Evolutionary conservation across 2,329 filamentous ascomycete species (phyloP), one percentile per base, ranked within the genome.

Genomic region (Lasiodiplodia gonubiensis): DNA sequence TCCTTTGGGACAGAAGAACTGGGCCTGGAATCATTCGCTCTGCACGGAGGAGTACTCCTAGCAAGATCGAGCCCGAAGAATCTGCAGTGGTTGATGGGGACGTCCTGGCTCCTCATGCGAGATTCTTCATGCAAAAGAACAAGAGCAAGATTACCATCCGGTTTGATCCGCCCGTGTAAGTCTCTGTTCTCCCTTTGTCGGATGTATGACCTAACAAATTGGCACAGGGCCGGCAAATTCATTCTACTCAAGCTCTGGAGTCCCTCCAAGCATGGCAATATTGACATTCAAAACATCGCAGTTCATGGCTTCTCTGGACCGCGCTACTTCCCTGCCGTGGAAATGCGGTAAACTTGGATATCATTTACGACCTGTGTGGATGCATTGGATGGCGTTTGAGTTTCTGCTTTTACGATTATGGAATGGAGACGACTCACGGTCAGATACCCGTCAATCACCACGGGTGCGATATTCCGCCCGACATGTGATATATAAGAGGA

Each of bases 171-270:
- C 90, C 91, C 0, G 86, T 95, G 68, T 86, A 80, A 77, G 85
- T 82, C 16, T 55, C 51, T 53, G 25, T 35, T n/a, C 25, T 0
- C 16, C 12, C 2, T 39, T 7, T 5, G 21, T 10, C 23, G 6
- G 2, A 16, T 12, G 10, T 35, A 18, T 10, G 54, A 3, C 23
- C 68, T 69, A 61, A 69, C 42, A 18, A 33, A 4, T 23, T 8
- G 27, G 14, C 49, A 37, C 69, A 87, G 85, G 10, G 92, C 92
- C 12, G 92, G 92, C 5, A 87, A 92, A 67, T 96, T 91, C 76
- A 90, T 98, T 64, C 80, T 97, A 51, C 83, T 98, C 70, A 97
- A 97, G 82, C 88, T 97, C 77, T 97, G 93, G 92, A 93, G 90
- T 73, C 91, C 91, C 2, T 87, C 88, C 68, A 86, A 88, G 30